These are phyloP conservation scores for Rhododendron griersonianum DNA, from an alignment of 148 eudicot species.

Conservation along the genomic window DNA sequence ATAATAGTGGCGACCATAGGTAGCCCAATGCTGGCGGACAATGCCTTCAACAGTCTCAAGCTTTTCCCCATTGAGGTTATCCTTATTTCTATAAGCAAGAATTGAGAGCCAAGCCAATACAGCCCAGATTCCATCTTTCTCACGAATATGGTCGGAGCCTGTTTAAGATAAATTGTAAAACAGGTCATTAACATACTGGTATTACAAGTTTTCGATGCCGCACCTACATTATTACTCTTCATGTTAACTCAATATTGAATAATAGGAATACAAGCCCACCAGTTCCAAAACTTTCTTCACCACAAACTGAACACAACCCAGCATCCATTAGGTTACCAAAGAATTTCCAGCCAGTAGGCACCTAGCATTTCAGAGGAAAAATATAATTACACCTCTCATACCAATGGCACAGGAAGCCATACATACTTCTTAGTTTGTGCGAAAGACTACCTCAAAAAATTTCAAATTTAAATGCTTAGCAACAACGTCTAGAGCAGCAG, in stretches of 20 bases:
- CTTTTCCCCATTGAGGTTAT: constrained; percentile 60
- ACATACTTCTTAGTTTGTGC: background rate
- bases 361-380: constrained; percentile 32
- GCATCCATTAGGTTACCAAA: constrained; percentile 99
- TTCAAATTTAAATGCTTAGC: constrained; percentile 78
- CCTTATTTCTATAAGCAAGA: constrained; percentile 75
- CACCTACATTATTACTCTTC: background rate
- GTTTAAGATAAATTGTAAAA: background rate
- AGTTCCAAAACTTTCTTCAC: constrained; percentile 99
- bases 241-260: background rate
- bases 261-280: constrained; percentile 36
- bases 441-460: constrained; percentile 72
- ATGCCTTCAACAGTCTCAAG: constrained; percentile 93
- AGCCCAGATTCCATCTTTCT: constrained; percentile 99
- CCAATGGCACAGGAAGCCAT: background rate
- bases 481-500: constrained; percentile 97
- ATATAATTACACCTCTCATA: constrained; percentile 5
- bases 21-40: constrained; percentile 92
- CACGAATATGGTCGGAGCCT: constrained; percentile 97
- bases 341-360: constrained; percentile 99
- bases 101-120: constrained; percentile 96
- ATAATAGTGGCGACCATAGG: constrained; percentile 92
- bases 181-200: background rate
- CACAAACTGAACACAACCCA: constrained; percentile 86
- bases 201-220: background rate